Conservation (phyloP, 1,139 yeast genomes). For the Debaryomycetaceae sp. region DNA sequence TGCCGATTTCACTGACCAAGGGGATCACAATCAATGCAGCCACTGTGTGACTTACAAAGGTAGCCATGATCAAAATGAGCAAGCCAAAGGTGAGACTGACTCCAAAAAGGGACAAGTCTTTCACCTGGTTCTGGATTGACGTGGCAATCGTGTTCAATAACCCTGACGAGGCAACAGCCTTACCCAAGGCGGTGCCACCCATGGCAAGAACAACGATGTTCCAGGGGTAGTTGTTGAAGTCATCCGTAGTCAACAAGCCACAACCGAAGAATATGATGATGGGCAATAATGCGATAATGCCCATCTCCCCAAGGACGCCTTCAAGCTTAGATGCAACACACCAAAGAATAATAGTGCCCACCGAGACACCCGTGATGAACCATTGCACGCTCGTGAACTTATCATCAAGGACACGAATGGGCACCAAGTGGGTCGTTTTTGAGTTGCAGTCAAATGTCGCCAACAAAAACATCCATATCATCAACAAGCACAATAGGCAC, state of each 20-base stretch:
- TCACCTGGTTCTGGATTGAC: constrained; percentile 51
- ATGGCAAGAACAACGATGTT: constrained; percentile 69
- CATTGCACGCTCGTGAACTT: constrained; percentile 59
- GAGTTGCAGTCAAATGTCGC: constrained; percentile 51
- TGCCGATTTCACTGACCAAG: constrained; percentile 65
- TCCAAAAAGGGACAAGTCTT: constrained; percentile 53
- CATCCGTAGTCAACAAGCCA: constrained; percentile 60
- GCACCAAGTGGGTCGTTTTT: constrained; percentile 37
- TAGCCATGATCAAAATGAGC: constrained; percentile 62
- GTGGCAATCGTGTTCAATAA: constrained; percentile 59
- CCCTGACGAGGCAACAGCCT: constrained; percentile 71
- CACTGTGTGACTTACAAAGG: constrained; percentile 74
- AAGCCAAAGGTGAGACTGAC: constrained; percentile 64
- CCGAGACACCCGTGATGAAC: constrained; percentile 50
- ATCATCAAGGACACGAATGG: constrained; percentile 57
- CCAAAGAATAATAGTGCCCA: constrained; percentile 64
- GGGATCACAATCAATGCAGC: constrained; percentile 73
- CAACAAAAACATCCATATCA: constrained; percentile 56
- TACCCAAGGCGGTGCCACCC: constrained; percentile 78
- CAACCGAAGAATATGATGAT: constrained; percentile 66
- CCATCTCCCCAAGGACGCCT: constrained; percentile 63
- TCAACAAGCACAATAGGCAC: constrained; percentile 47
- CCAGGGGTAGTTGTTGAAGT: constrained; percentile 74
- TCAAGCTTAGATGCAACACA: constrained; percentile 60
- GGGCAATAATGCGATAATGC: constrained; percentile 65